Conservation (phyloP, 1,284 basidiomycete genomes). For the Vanrija sp. region DNA sequence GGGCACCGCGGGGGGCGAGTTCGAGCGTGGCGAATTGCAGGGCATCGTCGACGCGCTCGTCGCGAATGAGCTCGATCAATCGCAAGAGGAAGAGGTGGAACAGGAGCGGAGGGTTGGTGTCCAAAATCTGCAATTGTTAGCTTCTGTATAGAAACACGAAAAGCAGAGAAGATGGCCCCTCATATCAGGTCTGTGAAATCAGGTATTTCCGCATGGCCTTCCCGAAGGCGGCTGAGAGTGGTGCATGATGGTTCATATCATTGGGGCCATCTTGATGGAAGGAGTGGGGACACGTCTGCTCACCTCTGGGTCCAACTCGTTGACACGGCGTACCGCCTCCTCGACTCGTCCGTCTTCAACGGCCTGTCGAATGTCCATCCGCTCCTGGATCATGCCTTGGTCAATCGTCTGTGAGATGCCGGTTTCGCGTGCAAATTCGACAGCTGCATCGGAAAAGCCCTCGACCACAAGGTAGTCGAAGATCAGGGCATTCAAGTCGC, state of each 20-base stretch:
- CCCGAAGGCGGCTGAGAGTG: constrained; percentile 75
- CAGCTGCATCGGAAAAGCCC: constrained; percentile 92
- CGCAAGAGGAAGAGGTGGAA: constrained; percentile 92
- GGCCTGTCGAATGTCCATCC: constrained; percentile 90
- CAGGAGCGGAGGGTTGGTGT: constrained; percentile 82
- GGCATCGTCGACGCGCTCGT: constrained; percentile 72
- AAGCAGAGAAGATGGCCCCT: constrained; percentile 28
- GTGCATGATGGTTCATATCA: constrained; percentile 95
- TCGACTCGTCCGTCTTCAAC: constrained; percentile 91
- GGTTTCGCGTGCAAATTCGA: constrained; percentile 87
- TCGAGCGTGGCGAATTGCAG: constrained; percentile 87
- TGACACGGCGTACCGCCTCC: constrained; percentile 86
- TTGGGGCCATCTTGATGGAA: constrained; percentile 42
- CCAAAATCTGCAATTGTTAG: constrained; percentile 68
- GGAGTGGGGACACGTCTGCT: constrained; percentile 46
- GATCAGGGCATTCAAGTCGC: constrained; percentile 91
- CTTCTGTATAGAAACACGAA: constrained; percentile 12
- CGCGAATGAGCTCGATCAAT: constrained; percentile 89
- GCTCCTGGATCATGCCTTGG: constrained; percentile 83
- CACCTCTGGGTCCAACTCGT: constrained; percentile 96
- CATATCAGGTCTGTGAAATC: constrained; percentile 52
- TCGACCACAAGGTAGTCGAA: constrained; percentile 98
- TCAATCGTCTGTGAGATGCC: constrained; percentile 65
- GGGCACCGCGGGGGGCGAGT: constrained; percentile 88
- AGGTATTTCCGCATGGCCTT: constrained; percentile 48